phyloP scores from a whole-genome alignment of 306 rosid genomes.

The Styphnolobium japonicum region DNA sequence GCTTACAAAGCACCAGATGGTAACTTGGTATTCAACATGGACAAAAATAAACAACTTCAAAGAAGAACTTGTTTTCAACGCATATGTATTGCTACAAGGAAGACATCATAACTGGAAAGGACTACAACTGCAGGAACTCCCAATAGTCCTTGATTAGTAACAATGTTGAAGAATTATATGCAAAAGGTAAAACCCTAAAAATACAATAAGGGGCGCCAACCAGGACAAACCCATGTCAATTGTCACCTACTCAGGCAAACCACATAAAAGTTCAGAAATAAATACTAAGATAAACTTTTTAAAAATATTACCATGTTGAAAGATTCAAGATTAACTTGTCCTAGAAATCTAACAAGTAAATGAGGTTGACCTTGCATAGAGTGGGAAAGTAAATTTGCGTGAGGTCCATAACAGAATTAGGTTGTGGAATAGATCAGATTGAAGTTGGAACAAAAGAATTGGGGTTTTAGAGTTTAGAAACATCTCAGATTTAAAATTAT shows the following conservation, averaged over 20 bases:
- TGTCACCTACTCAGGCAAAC: too few species aligned
- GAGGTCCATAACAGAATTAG: too few species aligned
- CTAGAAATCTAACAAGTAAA: too few species aligned
- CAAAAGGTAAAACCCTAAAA: background rate
- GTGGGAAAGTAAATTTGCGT: too few species aligned
- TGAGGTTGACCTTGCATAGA: too few species aligned
- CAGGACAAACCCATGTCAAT: background rate
- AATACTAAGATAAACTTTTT: background rate
- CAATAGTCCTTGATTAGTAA: background rate
- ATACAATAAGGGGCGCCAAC: background rate
- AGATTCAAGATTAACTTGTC: background rate
- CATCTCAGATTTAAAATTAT: too few species aligned
- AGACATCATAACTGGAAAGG: background rate
- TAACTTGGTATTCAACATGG: background rate
- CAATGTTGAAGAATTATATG: background rate
- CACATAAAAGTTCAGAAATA: background rate
- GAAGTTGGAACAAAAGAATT: too few species aligned
- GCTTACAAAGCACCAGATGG: background rate
- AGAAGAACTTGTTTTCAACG: background rate
- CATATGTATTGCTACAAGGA: background rate
- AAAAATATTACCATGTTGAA: background rate
- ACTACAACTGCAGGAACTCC: background rate
- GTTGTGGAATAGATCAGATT: too few species aligned
- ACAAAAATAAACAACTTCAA: background rate
- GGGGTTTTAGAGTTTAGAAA: too few species aligned